phyloP scores from a whole-genome alignment of 1,284 basidiomycete species.

The Leccinum subrobustum region DNA sequence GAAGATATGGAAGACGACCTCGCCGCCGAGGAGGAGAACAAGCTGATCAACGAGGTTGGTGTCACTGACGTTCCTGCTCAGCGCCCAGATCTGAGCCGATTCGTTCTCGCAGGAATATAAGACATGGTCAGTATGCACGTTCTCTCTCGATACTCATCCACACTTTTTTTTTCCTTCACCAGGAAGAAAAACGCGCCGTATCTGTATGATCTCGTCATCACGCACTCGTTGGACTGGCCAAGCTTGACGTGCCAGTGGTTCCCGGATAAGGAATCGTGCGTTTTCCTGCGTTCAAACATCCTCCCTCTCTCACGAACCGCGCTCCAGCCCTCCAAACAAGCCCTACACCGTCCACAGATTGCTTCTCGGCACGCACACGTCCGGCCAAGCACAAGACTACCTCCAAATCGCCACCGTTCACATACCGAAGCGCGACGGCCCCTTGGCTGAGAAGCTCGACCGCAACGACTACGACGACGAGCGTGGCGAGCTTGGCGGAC shows the following conservation, averaged over 20 bases:
- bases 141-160: conserved; percentile 9
- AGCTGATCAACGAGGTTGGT: conserved; percentile 87
- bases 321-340: conserved; percentile 75
- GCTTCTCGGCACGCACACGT: conserved; percentile 97
- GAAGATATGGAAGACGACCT: conserved; percentile 82
- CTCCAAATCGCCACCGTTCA: conserved; percentile 95
- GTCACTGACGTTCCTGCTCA: conserved; percentile 1
- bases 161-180: conserved; percentile 6
- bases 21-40: conserved; percentile 84
- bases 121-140: conserved; percentile 56
- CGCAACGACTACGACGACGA: conserved; percentile 89
- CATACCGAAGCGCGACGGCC: conserved; percentile 77
- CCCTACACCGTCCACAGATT: conserved; percentile 92
- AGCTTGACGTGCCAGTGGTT: too few relatives aligned
- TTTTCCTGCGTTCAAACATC: neutral
- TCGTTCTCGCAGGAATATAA: conserved; percentile 67
- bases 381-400: conserved; percentile 92
- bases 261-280: too few relatives aligned
- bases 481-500: conserved; percentile 86
- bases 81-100: conserved; percentile 12
- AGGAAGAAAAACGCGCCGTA: conserved; percentile 99
- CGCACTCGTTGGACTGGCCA: too few relatives aligned
- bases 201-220: conserved; percentile 96
- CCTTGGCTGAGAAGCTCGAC: conserved; percentile 72
- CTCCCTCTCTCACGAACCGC: neutral